Conservation (phyloP, 148 eudicot species). For the Camellia granthamiana region DNA sequence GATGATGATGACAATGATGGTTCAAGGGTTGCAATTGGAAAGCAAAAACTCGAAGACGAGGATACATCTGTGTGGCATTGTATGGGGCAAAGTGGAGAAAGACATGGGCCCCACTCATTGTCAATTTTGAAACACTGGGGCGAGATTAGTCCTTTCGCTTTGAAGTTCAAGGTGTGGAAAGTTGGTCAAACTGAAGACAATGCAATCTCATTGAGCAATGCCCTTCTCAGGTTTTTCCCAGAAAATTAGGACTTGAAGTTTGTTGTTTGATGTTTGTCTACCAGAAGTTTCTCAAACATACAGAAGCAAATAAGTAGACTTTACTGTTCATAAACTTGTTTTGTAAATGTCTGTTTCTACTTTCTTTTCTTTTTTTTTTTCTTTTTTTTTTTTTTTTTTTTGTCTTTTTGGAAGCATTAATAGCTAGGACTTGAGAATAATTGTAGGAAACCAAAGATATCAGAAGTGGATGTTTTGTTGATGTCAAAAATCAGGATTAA, state of each 20-base stretch:
- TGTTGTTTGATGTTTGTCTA: no score
- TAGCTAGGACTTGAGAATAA: not conserved
- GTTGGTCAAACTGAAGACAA: slow-evolving; percentile 6
- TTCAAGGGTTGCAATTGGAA: not conserved
- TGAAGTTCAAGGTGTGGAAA: slow-evolving; percentile 12
- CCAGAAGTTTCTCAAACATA: no score
- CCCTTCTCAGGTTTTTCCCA: not conserved
- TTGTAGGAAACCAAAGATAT: not conserved
- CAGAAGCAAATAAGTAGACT: not conserved
- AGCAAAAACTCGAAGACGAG: slow-evolving; percentile 2
- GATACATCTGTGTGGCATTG: not conserved
- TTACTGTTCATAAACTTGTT: no score
- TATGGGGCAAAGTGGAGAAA: slow-evolving; percentile 7
- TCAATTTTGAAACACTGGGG: not conserved
- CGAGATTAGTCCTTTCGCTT: not conserved
- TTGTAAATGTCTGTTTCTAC: no score
- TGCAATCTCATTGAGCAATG: slow-evolving; percentile 5
- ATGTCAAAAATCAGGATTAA: no score
- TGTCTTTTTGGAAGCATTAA: no score
- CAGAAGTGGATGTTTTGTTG: no score
- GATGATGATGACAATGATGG: no score
- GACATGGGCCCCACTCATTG: not conserved
- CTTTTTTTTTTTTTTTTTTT: no score
- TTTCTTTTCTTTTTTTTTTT: no score
- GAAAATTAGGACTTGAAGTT: no score